Evolutionary conservation across 2,329 filamentous ascomycete species (phyloP), one percentile per base, ranked within the genome.

Genomic region (Penicillium psychrosexuale): DNA sequence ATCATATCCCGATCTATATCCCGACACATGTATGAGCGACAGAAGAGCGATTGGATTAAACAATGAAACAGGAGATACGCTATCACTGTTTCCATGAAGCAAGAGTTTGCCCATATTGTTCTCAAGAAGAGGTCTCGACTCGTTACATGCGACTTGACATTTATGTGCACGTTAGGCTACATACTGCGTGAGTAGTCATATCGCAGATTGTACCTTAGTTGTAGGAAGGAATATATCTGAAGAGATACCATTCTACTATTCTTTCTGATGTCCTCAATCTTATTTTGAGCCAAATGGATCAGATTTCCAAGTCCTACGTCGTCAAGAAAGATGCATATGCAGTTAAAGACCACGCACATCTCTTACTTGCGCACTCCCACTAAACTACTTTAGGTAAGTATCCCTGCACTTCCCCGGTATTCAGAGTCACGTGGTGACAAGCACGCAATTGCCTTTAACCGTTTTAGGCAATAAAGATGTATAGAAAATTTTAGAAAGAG

Each of bases 371-470:
- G 33, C 17, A 6, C 7, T 3, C 12, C 12, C 17, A 15, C 43
- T 45, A 45, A 45, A 9, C 43, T 33, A 22, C 17, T 45, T 45
- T 22, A 6, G 40, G 40, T 40, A 40, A 8, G 7, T 8, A 19
- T 15, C 33, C 6, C 33, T 17, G 15, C 15, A 6, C 6, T 42
- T 49, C 37, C 47, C 37, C 37, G 15, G 30, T 7, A 44, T 50
- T 11, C 5, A 1, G 1, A 2, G 8, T 44, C 47, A 50, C 37
- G 38, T 50, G 47, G 0, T 2, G 24, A 6, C 5, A 50, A 50
- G 39, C 47, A 50, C 47, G 47, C 47, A 50, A 50, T 50, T 50
- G 38, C 38, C 47, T 43, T 31, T 43, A 50, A 12, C 37, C 37
- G 19, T 33, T 50, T 43, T 43, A 34, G 38, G 47, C 38, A 12